A percentile compares a stretch with the other conserved stretches of the same genome.
phyloP scores from a whole-genome alignment of 1,284 basidiomycete species.

The Puccinia coronata region DNA sequence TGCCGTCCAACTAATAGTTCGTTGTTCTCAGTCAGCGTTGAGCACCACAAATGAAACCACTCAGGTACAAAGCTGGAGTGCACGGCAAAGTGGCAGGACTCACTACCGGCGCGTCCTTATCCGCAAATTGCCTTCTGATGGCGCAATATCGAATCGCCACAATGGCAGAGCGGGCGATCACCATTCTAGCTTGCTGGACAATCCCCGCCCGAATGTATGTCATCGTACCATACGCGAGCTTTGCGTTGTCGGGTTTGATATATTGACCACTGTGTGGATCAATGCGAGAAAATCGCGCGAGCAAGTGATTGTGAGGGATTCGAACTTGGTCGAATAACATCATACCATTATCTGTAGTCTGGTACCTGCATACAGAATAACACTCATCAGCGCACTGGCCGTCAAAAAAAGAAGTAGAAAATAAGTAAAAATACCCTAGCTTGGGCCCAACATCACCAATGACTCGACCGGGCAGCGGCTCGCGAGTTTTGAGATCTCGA shows the following conservation, averaged over 20 bases:
- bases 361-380: slow-evolving; percentile 53
- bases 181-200: slow-evolving; percentile 57
- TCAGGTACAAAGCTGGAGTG: background rate
- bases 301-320: slow-evolving; percentile 59
- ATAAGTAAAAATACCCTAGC: slow-evolving; percentile 27
- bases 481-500: slow-evolving; percentile 58
- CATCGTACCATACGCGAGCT: slow-evolving; percentile 56
- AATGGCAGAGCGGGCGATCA: slow-evolving; percentile 59
- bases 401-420: background rate
- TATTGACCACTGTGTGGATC: slow-evolving; percentile 56
- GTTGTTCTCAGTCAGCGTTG: background rate
- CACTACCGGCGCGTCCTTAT: slow-evolving; percentile 58
- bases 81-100: slow-evolving; percentile 52
- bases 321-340: slow-evolving; percentile 37
- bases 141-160: slow-evolving; percentile 60
- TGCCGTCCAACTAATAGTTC: slow-evolving; percentile 29
- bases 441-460: slow-evolving; percentile 60
- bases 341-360: slow-evolving; percentile 59
- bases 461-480: slow-evolving; percentile 58
- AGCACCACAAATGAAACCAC: background rate
- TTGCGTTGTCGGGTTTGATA: slow-evolving; percentile 54
- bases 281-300: slow-evolving; percentile 58
- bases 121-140: slow-evolving; percentile 60
- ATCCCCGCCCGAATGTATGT: slow-evolving; percentile 59
- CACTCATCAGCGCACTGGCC: background rate